Percentiles rank a stretch among this genome's conserved stretches.
These are phyloP conservation scores for Botrytis deweyae DNA, from an alignment of 2,329 filamentous ascomycete species.

Conservation along the genomic window DNA sequence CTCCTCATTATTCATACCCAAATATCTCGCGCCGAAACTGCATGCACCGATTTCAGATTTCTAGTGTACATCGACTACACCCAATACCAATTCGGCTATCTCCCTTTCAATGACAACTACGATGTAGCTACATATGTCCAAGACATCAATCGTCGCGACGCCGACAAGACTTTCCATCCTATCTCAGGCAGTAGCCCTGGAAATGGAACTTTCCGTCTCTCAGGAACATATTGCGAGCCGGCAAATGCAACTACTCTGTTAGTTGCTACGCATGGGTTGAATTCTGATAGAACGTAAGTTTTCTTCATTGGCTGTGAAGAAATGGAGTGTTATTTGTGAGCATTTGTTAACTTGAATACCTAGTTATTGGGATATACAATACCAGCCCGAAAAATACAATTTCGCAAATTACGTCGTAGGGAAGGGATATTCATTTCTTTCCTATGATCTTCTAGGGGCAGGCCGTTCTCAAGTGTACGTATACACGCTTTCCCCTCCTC, in stretches of 20 bases:
- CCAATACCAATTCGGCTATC: neutral
- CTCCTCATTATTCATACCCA: neutral
- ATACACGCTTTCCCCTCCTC: neutral
- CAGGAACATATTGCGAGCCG: neutral
- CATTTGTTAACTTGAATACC: no score
- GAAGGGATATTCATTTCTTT: neutral
- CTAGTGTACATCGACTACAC: neutral
- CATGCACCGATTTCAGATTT: neutral
- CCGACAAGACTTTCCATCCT: neutral
- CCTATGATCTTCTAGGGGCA: neutral
- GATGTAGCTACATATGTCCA: neutral
- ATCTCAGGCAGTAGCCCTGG: neutral
- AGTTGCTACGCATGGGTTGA: neutral
- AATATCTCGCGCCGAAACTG: neutral
- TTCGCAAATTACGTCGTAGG: neutral
- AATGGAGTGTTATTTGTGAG: neutral
- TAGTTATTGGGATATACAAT: neutral
- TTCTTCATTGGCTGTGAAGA: neutral
- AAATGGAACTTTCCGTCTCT: neutral
- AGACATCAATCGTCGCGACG: neutral
- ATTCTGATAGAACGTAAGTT: neutral
- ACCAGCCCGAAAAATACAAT: neutral
- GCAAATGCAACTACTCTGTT: neutral
- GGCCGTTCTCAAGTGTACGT: neutral
- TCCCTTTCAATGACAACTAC: neutral